Evolutionary conservation across 2,329 filamentous ascomycete species (phyloP), one percentile per base, ranked within the genome.

Genomic region (Microcera coccophila): DNA sequence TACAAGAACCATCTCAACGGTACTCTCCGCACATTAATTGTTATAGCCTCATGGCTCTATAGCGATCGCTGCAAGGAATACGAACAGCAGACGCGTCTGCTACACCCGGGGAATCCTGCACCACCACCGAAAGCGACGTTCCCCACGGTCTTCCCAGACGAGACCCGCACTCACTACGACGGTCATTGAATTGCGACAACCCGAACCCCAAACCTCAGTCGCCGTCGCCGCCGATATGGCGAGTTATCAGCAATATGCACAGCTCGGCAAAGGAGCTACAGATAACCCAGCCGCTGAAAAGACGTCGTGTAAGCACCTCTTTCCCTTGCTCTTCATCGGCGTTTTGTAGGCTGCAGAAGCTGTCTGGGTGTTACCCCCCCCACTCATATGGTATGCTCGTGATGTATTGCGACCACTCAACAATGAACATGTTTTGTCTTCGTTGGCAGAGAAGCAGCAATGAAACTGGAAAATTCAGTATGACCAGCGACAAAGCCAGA

Each of bases 211-310:
- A 32, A n/a, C 29, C 11, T 35, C 12, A 35, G 16, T n/a, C 33
- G 33, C 17, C 18, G 33, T 20, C n/a, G 42, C 44, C 41, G 50
- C 48, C 40, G 47, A 46, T 33, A 59, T 59, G 55, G 55, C 54
- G 47, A 59, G 54, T 48, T 59, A 54, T 52, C 54, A 59, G 43
- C 52, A 57, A 36, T 54, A 59, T 38, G 54, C 55, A 29, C 54
- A 57, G 47, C 50, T 57, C 44, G 52, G 52, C 32, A 57, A 58
- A 39, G 45, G 48, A 35, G 39, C 47, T 39, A 49, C 52, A 47
- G 38, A 44, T 47, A 47, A 33, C 52, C 56, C 50, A 53, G 50
- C 50, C 47, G 50, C 50, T 37, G 38, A 41, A 36, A 44, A 43
- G n/a, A 50, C 49, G 35, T 53, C 43, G 39, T 52, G 48, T 54